phyloP scores from a whole-genome alignment of 1,284 basidiomycete species.

The Irpex sp. region DNA sequence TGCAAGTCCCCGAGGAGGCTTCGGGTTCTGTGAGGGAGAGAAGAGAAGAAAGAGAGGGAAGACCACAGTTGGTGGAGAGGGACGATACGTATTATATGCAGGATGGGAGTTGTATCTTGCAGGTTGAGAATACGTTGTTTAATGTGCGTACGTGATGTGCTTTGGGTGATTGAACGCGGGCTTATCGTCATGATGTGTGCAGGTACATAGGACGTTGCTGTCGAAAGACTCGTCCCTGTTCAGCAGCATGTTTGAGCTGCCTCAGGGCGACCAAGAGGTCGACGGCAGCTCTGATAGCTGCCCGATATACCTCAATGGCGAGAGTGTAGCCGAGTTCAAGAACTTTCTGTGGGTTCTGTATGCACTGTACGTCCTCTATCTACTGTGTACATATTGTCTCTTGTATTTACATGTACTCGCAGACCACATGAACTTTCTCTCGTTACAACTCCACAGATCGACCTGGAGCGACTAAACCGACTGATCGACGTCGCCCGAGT shows the following conservation, averaged over 20 bases:
- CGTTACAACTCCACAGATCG: conserved; percentile 30
- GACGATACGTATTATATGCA: conserved; percentile 29
- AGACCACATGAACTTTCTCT: conserved; percentile 55
- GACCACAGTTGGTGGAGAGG: conserved; percentile 8
- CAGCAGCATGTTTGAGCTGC: conserved; percentile 54
- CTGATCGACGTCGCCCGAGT: conserved; percentile 58
- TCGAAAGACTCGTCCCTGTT: conserved; percentile 61
- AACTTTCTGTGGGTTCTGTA: conserved; percentile 54
- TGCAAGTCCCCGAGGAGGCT: neutral
- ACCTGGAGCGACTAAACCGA: conserved; percentile 42
- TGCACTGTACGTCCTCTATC: conserved; percentile 6
- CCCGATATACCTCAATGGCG: conserved; percentile 55
- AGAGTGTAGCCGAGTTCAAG: conserved; percentile 54
- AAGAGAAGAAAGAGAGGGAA: neutral
- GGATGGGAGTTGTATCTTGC: conserved; percentile 30
- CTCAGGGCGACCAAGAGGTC: conserved; percentile 38
- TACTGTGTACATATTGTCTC: conserved; percentile 34
- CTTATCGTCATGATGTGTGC: neutral
- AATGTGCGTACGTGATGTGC: conserved; percentile 23
- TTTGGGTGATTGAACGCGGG: neutral
- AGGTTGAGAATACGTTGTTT: conserved; percentile 30
- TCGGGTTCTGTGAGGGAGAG: neutral
- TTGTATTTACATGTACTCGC: neutral
- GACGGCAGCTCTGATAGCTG: conserved; percentile 60
- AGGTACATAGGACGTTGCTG: conserved; percentile 63